Conservation (phyloP, 2,329 filamentous ascomycete genomes). For the Thermoascus crustaceus region DNA sequence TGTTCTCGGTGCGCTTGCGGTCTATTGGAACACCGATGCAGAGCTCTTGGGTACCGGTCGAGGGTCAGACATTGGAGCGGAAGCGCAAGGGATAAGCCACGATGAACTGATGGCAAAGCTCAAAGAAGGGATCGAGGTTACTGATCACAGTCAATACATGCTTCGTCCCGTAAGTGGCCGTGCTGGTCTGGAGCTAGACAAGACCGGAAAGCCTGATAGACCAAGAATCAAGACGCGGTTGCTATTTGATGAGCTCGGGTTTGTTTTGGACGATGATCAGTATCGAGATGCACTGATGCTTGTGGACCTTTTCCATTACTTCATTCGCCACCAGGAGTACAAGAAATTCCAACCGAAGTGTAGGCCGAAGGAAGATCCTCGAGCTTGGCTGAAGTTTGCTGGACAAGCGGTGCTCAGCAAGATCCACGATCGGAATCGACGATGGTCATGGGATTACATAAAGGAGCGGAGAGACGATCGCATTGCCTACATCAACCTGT, state of each 20-base stretch:
- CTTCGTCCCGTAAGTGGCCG: conserved; percentile 91
- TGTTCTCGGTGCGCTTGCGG: conserved; percentile 75
- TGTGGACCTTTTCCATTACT: conserved; percentile 97
- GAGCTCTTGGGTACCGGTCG: conserved; percentile 73
- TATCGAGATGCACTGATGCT: conserved; percentile 98
- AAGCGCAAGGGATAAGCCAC: conserved; percentile 56
- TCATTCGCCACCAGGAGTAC: conserved; percentile 95
- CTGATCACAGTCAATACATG: conserved; percentile 82
- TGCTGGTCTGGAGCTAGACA: conserved; percentile 90
- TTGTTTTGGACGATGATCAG: conserved; percentile 95
- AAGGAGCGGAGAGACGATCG: conserved; percentile 86
- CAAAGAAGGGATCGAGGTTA: conserved; percentile 68
- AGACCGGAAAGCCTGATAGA: conserved; percentile 68
- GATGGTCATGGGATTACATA: conserved; percentile 96
- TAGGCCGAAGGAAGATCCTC: conserved; percentile 77
- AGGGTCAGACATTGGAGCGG: conserved; percentile 54
- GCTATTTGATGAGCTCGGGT: conserved; percentile 92
- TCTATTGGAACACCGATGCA: conserved; percentile 98
- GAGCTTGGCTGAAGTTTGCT: conserved; percentile 87
- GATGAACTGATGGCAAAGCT: conserved; percentile 70
- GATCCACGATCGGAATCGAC: conserved; percentile 86
- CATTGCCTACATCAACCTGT: conserved; percentile 79
- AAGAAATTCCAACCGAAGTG: conserved; percentile 83
- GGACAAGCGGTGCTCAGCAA: conserved; percentile 82
- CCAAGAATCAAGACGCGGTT: conserved; percentile 86